These are phyloP conservation scores for Polyrhizophydium stewartii DNA, from an alignment of 371 early-diverging fungal genomes.

Conservation along the genomic window DNA sequence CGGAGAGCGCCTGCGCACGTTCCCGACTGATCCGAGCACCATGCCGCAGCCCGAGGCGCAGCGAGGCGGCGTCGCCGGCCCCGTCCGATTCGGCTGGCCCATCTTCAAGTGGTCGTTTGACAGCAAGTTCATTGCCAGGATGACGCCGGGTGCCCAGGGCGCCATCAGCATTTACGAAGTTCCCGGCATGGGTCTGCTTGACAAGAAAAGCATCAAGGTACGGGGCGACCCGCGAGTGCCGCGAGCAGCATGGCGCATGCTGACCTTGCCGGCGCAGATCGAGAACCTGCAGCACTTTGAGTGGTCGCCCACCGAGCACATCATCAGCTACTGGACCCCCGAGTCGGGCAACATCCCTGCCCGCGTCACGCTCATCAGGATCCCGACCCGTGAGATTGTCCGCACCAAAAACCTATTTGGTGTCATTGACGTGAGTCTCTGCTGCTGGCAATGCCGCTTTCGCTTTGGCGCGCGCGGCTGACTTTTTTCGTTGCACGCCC, in stretches of 20 bases:
- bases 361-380: slow-evolving; percentile 80
- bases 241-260: not conserved
- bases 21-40: slow-evolving; percentile 52
- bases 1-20: slow-evolving; percentile 82
- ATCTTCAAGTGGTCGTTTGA: slow-evolving; percentile 95
- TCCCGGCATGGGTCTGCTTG: slow-evolving; percentile 86
- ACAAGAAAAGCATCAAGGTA: slow-evolving; percentile 87
- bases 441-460: too few species aligned
- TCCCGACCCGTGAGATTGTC: slow-evolving; percentile 79
- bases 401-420: slow-evolving; percentile 97
- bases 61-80: slow-evolving; percentile 4
- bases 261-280: slow-evolving; percentile 14
- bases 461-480: not conserved
- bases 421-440: slow-evolving; percentile 69
- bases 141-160: slow-evolving; percentile 67
- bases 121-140: slow-evolving; percentile 90
- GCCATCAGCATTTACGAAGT: slow-evolving; percentile 84
- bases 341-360: slow-evolving; percentile 95
- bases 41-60: slow-evolving; percentile 8
- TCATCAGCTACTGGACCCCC: slow-evolving; percentile 94
- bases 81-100: slow-evolving; percentile 79
- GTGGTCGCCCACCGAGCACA: slow-evolving; percentile 79
- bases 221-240: not conserved
- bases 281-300: slow-evolving; percentile 86
- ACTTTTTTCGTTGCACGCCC: not conserved